A percentile compares a stretch with the other conserved stretches of the same genome.
Evolutionary conservation across 495 filamentous ascomycete species (phyloP).

Genomic region (Podospora bellae-mahoneyi): DNA sequence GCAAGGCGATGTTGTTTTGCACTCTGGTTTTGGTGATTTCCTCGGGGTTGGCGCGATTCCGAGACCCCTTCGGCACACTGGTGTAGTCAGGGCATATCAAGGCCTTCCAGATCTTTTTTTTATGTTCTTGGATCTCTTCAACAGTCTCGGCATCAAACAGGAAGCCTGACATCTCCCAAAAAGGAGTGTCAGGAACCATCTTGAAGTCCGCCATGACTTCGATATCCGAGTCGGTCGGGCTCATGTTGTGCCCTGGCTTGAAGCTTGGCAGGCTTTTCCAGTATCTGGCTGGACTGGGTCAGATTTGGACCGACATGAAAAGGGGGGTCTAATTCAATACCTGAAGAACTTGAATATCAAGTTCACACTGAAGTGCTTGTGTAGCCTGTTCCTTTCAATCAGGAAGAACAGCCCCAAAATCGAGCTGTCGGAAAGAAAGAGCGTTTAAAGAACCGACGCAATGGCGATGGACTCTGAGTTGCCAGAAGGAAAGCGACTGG

Average conservation of each 20-base stretch:
- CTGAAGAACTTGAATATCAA: too few species aligned
- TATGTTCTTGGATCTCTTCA: not conserved
- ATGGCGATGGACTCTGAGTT: too few species aligned
- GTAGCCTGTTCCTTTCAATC: too few species aligned
- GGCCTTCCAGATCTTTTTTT: not conserved
- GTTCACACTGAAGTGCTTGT: too few species aligned
- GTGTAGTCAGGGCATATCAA: not conserved
- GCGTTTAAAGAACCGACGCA: too few species aligned
- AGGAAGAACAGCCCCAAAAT: too few species aligned
- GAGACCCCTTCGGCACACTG: not conserved
- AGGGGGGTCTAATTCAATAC: too few species aligned
- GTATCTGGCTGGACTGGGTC: too few species aligned
- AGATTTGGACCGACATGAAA: too few species aligned
- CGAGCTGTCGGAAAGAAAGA: too few species aligned
- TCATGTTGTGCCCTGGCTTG: not conserved
- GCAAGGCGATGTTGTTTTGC: conserved; percentile 11
- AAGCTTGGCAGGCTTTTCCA: not conserved
- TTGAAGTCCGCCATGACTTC: not conserved
- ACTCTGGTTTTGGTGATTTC: not conserved
- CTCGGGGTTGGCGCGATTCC: not conserved
- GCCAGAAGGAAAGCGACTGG: too few species aligned
- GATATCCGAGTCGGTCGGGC: not conserved
- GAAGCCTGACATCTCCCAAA: not conserved
- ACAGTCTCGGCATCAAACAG: not conserved
- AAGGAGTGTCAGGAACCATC: not conserved